Evolutionary conservation across 306 rosid species (phyloP).

Genomic region (Luffa acutangula): DNA sequence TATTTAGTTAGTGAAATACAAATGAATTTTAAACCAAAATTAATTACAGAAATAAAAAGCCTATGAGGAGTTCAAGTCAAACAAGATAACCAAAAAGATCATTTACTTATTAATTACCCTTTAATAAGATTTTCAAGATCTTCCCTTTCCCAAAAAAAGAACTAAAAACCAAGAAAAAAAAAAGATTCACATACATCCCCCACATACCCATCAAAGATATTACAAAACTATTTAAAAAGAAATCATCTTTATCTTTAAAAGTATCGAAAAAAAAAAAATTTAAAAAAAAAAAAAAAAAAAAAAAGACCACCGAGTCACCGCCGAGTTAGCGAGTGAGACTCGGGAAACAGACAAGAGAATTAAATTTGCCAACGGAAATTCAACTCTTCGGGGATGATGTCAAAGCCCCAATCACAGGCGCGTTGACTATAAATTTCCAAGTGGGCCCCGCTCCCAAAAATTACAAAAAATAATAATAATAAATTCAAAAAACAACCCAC

Average conservation of each 20-base stretch:
- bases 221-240: neutral
- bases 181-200: neutral
- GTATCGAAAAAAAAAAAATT: too few species aligned
- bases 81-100: neutral
- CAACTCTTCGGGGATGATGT: neutral
- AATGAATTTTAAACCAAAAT: neutral
- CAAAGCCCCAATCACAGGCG: neutral
- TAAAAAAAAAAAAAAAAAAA: neutral
- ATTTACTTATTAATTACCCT: neutral
- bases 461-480: too few species aligned
- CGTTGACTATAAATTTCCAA: neutral
- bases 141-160: neutral
- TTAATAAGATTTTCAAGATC: neutral
- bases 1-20: neutral
- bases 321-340: conserved; percentile 2
- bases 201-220: neutral
- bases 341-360: neutral
- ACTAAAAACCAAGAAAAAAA: neutral
- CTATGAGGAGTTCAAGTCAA: neutral
- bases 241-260: neutral
- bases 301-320: neutral
- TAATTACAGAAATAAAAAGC: neutral
- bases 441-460: neutral
- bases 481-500: neutral
- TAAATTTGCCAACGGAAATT: neutral